Evolutionary conservation across 139 green algal genomes (phyloP).

Genomic region (Tetraselmis striata): DNA sequence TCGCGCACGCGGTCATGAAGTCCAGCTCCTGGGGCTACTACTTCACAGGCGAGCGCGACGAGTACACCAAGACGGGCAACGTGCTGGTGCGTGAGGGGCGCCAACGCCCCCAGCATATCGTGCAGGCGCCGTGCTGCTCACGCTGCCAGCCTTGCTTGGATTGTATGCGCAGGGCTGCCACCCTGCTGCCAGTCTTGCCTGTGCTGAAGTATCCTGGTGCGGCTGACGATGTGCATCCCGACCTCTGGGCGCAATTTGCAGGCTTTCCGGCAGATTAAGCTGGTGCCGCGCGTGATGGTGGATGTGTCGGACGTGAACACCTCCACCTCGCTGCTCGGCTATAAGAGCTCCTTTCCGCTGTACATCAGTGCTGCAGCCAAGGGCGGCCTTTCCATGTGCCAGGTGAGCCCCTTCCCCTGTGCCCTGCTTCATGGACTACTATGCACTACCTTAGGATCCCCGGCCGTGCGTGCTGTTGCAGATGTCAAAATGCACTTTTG

Average conservation of each 20-base stretch:
- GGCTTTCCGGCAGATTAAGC: conserved; percentile 7
- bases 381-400: conserved; percentile 4
- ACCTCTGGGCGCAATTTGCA: too few species aligned
- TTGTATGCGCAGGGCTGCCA: too few species aligned
- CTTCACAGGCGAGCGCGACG: conserved; percentile 7
- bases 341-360: conserved; percentile 3
- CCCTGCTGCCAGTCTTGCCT: too few species aligned
- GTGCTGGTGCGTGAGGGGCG: neutral
- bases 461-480: too few species aligned
- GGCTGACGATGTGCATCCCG: too few species aligned
- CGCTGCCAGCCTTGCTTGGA: too few species aligned
- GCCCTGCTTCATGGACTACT: neutral
- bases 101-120: neutral
- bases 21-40: conserved; percentile 12
- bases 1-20: conserved; percentile 15
- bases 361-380: conserved; percentile 16
- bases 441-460: too few species aligned
- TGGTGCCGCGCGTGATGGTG: conserved; percentile 10
- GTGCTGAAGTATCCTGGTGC: too few species aligned
- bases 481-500: too few species aligned
- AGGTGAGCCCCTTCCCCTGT: neutral
- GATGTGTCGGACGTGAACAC: conserved; percentile 8
- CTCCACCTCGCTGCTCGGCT: conserved; percentile 3
- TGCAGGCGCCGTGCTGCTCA: too few species aligned
- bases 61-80: conserved; percentile 6